Base-by-base conservation (phyloP, 305 asterid genomes). In the Fraxinus baroniana region DNA sequence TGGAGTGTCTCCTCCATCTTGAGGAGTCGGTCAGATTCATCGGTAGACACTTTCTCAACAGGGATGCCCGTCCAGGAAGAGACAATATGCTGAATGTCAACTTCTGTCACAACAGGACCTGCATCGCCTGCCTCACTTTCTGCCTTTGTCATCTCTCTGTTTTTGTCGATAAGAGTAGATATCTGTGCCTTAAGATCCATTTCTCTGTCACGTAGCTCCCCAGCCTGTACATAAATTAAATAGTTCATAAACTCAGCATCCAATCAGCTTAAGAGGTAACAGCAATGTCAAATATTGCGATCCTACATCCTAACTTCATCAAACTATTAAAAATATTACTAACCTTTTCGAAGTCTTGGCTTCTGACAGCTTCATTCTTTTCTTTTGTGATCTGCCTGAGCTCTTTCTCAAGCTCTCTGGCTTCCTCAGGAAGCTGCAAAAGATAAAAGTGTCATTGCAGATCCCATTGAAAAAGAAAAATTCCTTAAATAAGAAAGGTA, bases 21-120 rank as follows among this genome's bases (percentile, higher is more conserved):
- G 79, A 95, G 95, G 81, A 95, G 99, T 57, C 98, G 96, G 30
- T 93, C 98, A 5, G 98, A 95, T 81, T 95, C 99, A 26, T 94
- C 98, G 3, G 94, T 85, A 0, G 99, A 94, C 26, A 95, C 99
- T 86, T 95, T 95, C 73, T 94, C 98, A 15, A 94, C 98, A 4
- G 99, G 99, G 77, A 95, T 95, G 74, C 99, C 99, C 0, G 99
- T 95, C 98, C 99, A 94, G 1, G 98, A 92, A 84, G 98, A 89
- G 77, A 95, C 98, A 6, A 95, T 93, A 81, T 95, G 98, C 83
- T 95, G 99, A 85, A 95, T 95, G 90, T 95, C 98, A 18, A 87
- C 92, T 88, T 95, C 99, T 2, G 97, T 95, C 82, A 95, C 99
- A 28, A 89, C 1, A 0, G 98, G 97, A 76, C 98, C 99, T 37